phyloP scores from a whole-genome alignment of 257 asterid species.

The Plantago ovata region DNA sequence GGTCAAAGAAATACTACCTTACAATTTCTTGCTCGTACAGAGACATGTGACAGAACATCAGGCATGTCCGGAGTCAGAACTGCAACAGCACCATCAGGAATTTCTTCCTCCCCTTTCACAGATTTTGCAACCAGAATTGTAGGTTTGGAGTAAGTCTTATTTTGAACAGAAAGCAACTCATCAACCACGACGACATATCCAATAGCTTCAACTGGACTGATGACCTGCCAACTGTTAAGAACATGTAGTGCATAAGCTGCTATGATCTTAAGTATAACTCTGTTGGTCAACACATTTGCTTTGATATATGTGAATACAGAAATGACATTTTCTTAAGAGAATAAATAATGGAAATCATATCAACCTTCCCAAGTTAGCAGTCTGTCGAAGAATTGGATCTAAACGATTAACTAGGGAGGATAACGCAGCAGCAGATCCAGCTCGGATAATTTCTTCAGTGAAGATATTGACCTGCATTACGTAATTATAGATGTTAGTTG shows the following conservation, averaged over 20 bases:
- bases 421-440: slow-evolving; percentile 96
- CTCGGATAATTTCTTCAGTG: slow-evolving; percentile 96
- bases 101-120: slow-evolving; percentile 97
- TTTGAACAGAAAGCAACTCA: slow-evolving; percentile 87
- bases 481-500: slow-evolving; percentile 17
- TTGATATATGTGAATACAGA: slow-evolving; percentile 15
- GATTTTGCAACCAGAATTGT: slow-evolving; percentile 90
- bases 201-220: slow-evolving; percentile 92
- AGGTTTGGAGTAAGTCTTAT: slow-evolving; percentile 63
- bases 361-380: slow-evolving; percentile 95
- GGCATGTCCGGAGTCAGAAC: slow-evolving; percentile 99
- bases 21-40: slow-evolving; percentile 97
- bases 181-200: slow-evolving; percentile 94
- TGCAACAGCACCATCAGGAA: slow-evolving; percentile 95
- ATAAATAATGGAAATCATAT: slow-evolving; percentile 10
- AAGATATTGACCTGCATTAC: slow-evolving; percentile 74
- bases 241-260: slow-evolving; percentile 21
- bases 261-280: no score
- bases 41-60: slow-evolving; percentile 97
- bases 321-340: neutral
- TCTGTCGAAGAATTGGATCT: slow-evolving; percentile 88
- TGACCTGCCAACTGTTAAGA: slow-evolving; percentile 93
- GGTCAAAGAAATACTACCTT: slow-evolving; percentile 49
- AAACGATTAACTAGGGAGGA: slow-evolving; percentile 94
- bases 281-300: no score